Conservation (phyloP, 352 stramenopile genomes). For the Phytophthora citricola region DNA sequence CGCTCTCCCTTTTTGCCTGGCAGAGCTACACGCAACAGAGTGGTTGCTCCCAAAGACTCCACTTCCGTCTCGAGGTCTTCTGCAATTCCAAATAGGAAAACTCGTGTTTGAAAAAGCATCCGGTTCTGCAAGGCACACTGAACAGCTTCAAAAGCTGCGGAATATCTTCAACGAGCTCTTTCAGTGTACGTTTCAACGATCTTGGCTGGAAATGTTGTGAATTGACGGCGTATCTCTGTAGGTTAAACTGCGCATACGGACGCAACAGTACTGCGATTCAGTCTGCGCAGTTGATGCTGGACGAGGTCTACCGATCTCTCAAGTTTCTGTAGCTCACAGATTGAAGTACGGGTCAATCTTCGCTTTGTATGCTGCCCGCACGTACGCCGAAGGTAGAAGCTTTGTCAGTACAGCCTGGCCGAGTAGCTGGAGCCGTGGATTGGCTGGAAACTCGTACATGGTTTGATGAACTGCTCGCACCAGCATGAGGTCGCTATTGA, state of each 20-base stretch:
- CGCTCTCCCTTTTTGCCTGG: constrained; percentile 33
- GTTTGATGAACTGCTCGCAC: constrained; percentile 67
- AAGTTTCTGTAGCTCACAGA: constrained; percentile 31
- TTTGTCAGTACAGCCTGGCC: constrained; percentile 58
- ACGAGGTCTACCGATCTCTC: constrained; percentile 35
- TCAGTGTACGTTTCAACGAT: constrained; percentile 39
- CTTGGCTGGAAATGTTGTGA: background rate
- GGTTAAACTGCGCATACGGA: constrained; percentile 40
- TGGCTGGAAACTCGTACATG: constrained; percentile 69
- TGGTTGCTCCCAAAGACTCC: constrained; percentile 50
- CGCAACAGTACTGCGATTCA: constrained; percentile 23
- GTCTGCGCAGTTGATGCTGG: constrained; percentile 30
- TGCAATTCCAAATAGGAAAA: constrained; percentile 60
- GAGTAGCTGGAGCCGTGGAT: constrained; percentile 67
- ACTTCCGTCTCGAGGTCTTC: constrained; percentile 48
- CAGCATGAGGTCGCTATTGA: constrained; percentile 59
- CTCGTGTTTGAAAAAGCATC: constrained; percentile 31
- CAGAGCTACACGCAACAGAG: constrained; percentile 43
- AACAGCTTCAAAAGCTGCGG: constrained; percentile 26
- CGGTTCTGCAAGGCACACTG: background rate
- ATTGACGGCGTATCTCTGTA: constrained; percentile 17
- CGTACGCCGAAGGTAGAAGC: constrained; percentile 69
- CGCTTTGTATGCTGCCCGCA: constrained; percentile 72
- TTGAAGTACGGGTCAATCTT: constrained; percentile 83
- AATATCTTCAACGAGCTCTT: constrained; percentile 47